Evolutionary conservation across 106 monocot genomes (phyloP), one percentile per base, ranked within the genome.

Genomic region (Acorus gramineus): DNA sequence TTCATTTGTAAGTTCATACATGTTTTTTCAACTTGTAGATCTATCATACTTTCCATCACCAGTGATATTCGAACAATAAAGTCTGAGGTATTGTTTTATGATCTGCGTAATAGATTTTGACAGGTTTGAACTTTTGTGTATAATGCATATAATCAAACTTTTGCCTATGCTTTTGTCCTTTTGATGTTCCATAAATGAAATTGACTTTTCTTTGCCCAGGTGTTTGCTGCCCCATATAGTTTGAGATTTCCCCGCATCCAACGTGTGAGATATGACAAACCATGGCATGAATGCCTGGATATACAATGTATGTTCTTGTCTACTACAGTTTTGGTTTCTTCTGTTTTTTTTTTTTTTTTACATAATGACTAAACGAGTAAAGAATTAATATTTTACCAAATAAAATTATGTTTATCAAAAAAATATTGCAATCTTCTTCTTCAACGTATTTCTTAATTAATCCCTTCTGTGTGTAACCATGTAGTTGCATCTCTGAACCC

Each of bases 271-370:
- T 92, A 98, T 74, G 98, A 98, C 65, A 98, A 98, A 81, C 92
- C 88, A 57, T 98, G 98, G 98, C 79, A 98, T 73, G 98, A 98
- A 71, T 98, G 98, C 81, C 87, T 98, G 63, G 91, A 98, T 77
- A 70, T 98, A 62, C 85, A 92, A 59, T 89, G 98, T 98, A 83
- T 73, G 80, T 60, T 55, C 10, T 48, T 56, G 42, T 28, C 11
- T 59, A 51, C 49, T 28, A 2, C 44, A 52, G 7, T 54, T 54
- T 54, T 3, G 11, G 11, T 8, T 46, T 46, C 46, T 61, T 61
- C 46, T 11, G 0, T 62, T 52, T 11, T 62, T 46, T 61, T 61
- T 61, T 61, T 11, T 7, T 62, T 52, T 11, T 62, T 28, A 28
- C 28, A 28, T 28, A 28, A 28, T 28, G 28, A 1, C 28, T 28